These are phyloP conservation scores for Penicillium sp. DNA, from an alignment of 2,329 filamentous ascomycete species.

Conservation along the genomic window DNA sequence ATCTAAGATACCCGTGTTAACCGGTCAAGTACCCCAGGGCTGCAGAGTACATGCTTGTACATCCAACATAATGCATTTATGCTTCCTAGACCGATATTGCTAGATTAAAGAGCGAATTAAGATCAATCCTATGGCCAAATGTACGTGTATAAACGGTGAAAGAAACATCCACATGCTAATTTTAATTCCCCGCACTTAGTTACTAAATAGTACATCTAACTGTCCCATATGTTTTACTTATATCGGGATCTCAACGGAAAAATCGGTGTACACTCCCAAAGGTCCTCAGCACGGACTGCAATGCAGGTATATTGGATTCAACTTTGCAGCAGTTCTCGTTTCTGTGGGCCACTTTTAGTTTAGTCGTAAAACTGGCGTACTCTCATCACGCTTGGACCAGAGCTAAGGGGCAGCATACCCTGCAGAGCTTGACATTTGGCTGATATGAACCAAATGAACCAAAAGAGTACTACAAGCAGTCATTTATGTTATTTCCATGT, in stretches of 20 bases:
- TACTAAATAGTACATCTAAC: not conserved
- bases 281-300: not conserved
- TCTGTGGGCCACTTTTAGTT: not conserved
- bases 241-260: not conserved
- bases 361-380: not conserved
- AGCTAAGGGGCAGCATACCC: not conserved
- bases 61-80: not conserved
- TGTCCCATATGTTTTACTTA: not conserved
- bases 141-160: not conserved
- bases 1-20: not conserved
- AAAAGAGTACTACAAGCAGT: rapidly evolving
- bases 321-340: not conserved
- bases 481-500: too few species aligned
- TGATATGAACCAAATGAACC: not conserved
- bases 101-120: not conserved
- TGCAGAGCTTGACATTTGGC: not conserved
- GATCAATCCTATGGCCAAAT: not conserved
- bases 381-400: not conserved
- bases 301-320: not conserved
- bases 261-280: not conserved
- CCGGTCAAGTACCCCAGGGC: not conserved
- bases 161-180: not conserved
- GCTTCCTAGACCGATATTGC: not conserved
- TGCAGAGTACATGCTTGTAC: not conserved
- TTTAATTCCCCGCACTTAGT: not conserved